phyloP scores from a whole-genome alignment of 2,329 filamentous ascomycete genomes.

The Sordariomycetes sp. region DNA sequence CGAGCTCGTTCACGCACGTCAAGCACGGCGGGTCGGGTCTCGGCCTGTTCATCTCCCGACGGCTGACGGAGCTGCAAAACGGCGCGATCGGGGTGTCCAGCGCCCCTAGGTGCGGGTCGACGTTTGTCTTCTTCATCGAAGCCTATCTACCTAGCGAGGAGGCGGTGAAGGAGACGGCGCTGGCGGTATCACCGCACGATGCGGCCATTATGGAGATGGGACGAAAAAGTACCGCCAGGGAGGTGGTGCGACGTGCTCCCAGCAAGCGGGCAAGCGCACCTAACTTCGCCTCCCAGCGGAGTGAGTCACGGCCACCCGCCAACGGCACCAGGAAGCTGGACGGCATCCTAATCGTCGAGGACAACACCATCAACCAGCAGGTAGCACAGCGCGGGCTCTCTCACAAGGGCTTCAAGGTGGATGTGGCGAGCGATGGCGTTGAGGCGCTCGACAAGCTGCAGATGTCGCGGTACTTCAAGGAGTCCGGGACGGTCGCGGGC shows the following conservation, averaged over 20 bases:
- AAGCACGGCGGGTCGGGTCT: conserved; percentile 70
- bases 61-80: conserved; percentile 69
- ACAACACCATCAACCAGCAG: conserved; percentile 48
- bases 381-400: conserved; percentile 37
- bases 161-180: conserved; percentile 25
- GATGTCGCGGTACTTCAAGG: conserved; percentile 3
- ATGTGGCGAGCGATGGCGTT: conserved; percentile 42
- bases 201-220: background rate
- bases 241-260: conserved; percentile 1
- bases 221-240: background rate
- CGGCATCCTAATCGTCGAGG: conserved; percentile 42
- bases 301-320: background rate
- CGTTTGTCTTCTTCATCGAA: conserved; percentile 64
- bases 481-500: background rate
- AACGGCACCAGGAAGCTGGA: conserved; percentile 13
- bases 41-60: conserved; percentile 65
- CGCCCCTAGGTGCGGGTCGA: conserved; percentile 56
- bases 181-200: conserved; percentile 9
- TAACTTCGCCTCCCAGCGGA: background rate
- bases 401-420: conserved; percentile 33
- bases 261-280: background rate
- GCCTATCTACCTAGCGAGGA: conserved; percentile 29
- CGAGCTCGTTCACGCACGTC: conserved; percentile 61
- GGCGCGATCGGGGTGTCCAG: conserved; percentile 66
- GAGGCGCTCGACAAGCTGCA: conserved; percentile 38